Percentiles rank a stretch among this genome's conserved stretches.
phyloP scores from a whole-genome alignment of 2,329 filamentous ascomycete species.

The Teratosphaeria epicoccoides region DNA sequence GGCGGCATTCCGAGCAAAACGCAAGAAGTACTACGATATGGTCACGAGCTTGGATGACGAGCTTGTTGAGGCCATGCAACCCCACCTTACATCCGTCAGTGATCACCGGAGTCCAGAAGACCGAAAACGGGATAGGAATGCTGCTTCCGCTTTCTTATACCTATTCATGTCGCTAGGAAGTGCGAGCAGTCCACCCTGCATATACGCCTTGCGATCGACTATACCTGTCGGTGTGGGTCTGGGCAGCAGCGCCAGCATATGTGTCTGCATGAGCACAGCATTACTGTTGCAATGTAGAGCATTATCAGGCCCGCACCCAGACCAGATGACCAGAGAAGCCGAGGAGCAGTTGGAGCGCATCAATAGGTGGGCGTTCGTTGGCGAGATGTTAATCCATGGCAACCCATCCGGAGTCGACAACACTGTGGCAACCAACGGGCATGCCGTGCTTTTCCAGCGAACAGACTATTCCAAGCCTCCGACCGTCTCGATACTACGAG shows the following conservation, averaged over 20 bases:
- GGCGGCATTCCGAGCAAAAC: constrained; percentile 64
- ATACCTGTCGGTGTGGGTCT: constrained; percentile 87
- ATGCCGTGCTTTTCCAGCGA: constrained; percentile 84
- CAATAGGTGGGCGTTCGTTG: constrained; percentile 95
- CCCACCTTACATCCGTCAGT: constrained; percentile 65
- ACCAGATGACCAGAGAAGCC: constrained; percentile 81
- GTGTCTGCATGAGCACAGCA: constrained; percentile 76
- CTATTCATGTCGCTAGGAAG: constrained; percentile 81
- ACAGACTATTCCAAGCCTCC: constrained; percentile 63
- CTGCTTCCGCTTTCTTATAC: constrained; percentile 81
- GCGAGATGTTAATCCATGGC: constrained; percentile 93
- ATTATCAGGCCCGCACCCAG: constrained; percentile 79
- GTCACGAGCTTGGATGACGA: constrained; percentile 70
- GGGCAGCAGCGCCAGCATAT: constrained; percentile 88
- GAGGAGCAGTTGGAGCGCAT: constrained; percentile 85
- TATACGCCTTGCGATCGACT: constrained; percentile 86
- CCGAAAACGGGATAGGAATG: constrained; percentile 73
- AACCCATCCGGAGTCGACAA: constrained; percentile 97
- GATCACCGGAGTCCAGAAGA: constrained; percentile 53
- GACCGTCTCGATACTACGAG: constrained; percentile 62
- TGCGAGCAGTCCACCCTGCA: constrained; percentile 64
- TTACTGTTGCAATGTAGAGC: constrained; percentile 74
- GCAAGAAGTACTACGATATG: constrained; percentile 83
- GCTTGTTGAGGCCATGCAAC: constrained; percentile 68
- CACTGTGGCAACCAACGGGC: constrained; percentile 85